Percentiles rank a stretch among this genome's conserved stretches.
phyloP scores from a whole-genome alignment of 2,329 filamentous ascomycete genomes.

The Massarina eburnea region DNA sequence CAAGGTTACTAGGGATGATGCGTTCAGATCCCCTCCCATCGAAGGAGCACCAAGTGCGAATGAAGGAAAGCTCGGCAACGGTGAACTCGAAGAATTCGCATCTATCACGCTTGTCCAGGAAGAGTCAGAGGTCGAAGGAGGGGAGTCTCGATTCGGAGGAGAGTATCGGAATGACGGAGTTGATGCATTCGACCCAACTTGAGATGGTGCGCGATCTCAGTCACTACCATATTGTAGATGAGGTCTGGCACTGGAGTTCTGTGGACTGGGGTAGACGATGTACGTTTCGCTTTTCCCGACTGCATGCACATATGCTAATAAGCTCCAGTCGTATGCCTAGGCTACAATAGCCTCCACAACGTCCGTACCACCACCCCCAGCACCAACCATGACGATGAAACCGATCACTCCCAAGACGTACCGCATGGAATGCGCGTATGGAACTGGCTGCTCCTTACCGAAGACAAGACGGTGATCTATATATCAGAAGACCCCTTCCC shows the following conservation, averaged over 20 bases:
- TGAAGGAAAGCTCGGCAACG: conserved; percentile 35
- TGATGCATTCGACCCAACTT: conserved; percentile 40
- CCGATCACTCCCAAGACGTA: conserved; percentile 37
- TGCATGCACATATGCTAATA: conserved; percentile 8
- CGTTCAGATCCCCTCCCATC: conserved; percentile 54
- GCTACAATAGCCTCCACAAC: conserved; percentile 66
- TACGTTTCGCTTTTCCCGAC: conserved; percentile 41
- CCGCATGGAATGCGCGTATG: conserved; percentile 61
- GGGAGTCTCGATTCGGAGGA: conserved; percentile 35
- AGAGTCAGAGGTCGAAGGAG: conserved; percentile 18
- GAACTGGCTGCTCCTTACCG: conserved; percentile 71
- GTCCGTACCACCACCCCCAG: conserved; percentile 28
- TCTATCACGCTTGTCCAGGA: conserved; percentile 17
- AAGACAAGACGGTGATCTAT: conserved; percentile 72
- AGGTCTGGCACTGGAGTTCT: conserved; percentile 75
- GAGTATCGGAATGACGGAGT: conserved; percentile 37
- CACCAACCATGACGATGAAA: conserved; percentile 28
- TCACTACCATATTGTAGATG: conserved; percentile 63
- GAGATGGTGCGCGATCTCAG: conserved; percentile 46
- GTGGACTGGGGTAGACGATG: conserved; percentile 69
- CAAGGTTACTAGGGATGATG: conserved; percentile 66
- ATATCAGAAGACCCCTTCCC: conserved; percentile 64
- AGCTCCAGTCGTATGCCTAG: conserved; percentile 64
- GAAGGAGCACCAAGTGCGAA: conserved; percentile 18
- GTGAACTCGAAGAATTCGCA: conserved; percentile 31